These are phyloP conservation scores for Trametes hirsuta DNA, from an alignment of 1,284 basidiomycete species.

Conservation along the genomic window DNA sequence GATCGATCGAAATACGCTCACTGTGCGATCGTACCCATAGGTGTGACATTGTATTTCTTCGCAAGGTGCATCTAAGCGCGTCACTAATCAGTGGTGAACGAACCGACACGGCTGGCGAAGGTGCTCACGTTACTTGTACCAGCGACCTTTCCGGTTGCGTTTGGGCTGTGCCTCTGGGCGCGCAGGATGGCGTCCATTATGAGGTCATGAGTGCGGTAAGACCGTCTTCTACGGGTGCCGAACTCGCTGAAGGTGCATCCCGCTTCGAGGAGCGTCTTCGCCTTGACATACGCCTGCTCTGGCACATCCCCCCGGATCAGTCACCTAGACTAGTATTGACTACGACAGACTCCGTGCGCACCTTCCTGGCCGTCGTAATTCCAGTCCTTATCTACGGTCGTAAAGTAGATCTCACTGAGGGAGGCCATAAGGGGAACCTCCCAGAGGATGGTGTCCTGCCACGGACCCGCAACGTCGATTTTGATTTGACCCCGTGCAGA, in stretches of 20 bases:
- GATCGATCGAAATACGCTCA: slow-evolving; percentile 42
- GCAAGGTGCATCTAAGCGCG: slow-evolving; percentile 75
- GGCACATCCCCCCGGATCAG: not conserved
- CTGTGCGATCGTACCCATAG: slow-evolving; percentile 91
- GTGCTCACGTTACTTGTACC: slow-evolving; percentile 86
- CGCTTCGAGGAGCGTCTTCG: slow-evolving; percentile 61
- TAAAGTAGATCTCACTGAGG: slow-evolving; percentile 80
- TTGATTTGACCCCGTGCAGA: slow-evolving; percentile 64
- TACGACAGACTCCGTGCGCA: slow-evolving; percentile 29
- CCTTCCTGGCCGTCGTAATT: slow-evolving; percentile 80
- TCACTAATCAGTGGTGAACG: not conserved
- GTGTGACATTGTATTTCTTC: slow-evolving; percentile 66
- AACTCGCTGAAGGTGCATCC: slow-evolving; percentile 90
- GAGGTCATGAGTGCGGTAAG: slow-evolving; percentile 79
- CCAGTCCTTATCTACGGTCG: slow-evolving; percentile 80
- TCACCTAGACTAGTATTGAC: not conserved
- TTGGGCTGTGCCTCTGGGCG: slow-evolving; percentile 57
- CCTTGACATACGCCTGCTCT: slow-evolving; percentile 75
- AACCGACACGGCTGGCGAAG: not conserved
- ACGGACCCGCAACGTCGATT: slow-evolving; percentile 77
- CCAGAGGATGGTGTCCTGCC: slow-evolving; percentile 93
- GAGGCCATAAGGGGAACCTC: slow-evolving; percentile 95
- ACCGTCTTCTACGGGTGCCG: slow-evolving; percentile 88
- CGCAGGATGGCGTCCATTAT: slow-evolving; percentile 74
- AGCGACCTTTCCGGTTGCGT: slow-evolving; percentile 59